Conservation (phyloP, 2,329 filamentous ascomycete genomes). For the Albifimbria verrucaria region DNA sequence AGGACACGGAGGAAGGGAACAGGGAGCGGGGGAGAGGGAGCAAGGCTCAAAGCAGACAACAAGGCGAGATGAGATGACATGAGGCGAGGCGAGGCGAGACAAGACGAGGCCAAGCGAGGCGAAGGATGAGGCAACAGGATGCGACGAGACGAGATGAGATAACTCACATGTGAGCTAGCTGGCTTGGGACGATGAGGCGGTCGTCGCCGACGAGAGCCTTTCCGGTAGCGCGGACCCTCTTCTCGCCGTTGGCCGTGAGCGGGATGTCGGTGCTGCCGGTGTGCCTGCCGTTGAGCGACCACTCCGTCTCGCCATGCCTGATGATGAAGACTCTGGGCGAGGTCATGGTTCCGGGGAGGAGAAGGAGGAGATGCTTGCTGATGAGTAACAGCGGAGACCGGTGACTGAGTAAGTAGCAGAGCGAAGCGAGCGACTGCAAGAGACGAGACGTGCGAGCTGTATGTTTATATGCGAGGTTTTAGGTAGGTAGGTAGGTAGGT, state of each 20-base stretch:
- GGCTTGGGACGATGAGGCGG: constrained; percentile 76
- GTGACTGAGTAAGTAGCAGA: constrained; percentile 8
- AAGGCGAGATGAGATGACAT: neutral
- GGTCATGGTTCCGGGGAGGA: constrained; percentile 17
- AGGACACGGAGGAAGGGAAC: neutral
- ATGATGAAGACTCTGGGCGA: constrained; percentile 76
- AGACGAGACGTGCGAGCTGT: no score
- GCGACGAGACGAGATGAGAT: neutral
- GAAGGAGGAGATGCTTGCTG: neutral
- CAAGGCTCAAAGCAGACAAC: neutral
- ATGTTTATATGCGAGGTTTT: no score
- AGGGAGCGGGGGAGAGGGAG: neutral
- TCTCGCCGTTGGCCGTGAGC: constrained; percentile 77
- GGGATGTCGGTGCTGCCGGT: constrained; percentile 86
- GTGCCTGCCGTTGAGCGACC: constrained; percentile 83
- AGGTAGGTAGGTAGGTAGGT: no score
- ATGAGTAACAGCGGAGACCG: neutral
- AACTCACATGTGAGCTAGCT: constrained; percentile 76
- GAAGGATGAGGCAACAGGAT: neutral
- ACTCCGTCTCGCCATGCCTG: constrained; percentile 93
- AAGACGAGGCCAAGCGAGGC: neutral
- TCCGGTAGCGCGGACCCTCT: constrained; percentile 71
- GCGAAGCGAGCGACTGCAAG: neutral
- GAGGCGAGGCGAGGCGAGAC: neutral
- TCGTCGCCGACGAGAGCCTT: constrained; percentile 80